Evolutionary conservation across 1,284 basidiomycete genomes (phyloP), one percentile per base, ranked within the genome.

Genomic region (Schizophyllum amplum): DNA sequence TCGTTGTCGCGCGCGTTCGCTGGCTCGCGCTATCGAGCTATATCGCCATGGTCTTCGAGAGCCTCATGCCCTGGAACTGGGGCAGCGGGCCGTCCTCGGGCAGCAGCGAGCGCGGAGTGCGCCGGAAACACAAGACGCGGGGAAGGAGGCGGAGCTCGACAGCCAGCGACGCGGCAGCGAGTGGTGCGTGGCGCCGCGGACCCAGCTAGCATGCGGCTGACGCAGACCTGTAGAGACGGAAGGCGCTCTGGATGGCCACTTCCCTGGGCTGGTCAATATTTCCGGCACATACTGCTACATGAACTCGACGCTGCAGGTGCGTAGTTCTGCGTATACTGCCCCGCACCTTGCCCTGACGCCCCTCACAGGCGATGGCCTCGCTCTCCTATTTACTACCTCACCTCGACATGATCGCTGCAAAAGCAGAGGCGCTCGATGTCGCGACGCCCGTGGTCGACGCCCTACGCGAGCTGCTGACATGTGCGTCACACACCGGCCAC

Each of bases 231-330:
- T 49, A 52, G 15, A 50, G 26, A 47, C 54, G 51, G 62, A 63
- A 24, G 59, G 58, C 17, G 60, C 61, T 26, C 65, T 64, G 52
- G 77, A 76, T 21, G 75, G 76, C 24, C 80, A 83, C 65, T 95
- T 90, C 71, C 87, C 91, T 4, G 94, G 92, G 1, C 84, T 96
- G 56, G 87, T 94, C 65, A 96, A 97, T 67, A 86, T 94, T 42
- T 92, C 90, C n/a, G 93, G 94, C 7, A 94, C 92, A 54, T 90
- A 95, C 61, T 96, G 94, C 67, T 97, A 95, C 74, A 90, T 96
- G 84, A 94, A 97, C 68, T 92, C 92, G 13, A 94, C 92, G 3
- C 73, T 96, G 9, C 93, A 95, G 81, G 92, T 90, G 61, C 61
- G n/a, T n/a, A n/a, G n/a, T n/a, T n/a, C n/a, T n/a, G n/a, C n/a